phyloP scores from a whole-genome alignment of 2,329 filamentous ascomycete genomes.

The Verticillium albo-atrum region DNA sequence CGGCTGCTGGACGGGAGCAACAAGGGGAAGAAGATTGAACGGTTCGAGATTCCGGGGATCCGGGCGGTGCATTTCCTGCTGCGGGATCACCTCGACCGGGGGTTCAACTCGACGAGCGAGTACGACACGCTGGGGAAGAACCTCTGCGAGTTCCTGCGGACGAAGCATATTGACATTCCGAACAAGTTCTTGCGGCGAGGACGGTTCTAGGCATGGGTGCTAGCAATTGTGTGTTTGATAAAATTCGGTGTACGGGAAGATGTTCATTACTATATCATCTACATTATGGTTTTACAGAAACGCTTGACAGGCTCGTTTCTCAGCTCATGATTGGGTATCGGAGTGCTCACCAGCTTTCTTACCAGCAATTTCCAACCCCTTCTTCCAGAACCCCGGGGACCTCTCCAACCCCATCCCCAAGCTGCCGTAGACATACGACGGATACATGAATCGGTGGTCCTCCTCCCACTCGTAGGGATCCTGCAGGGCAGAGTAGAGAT shows the following conservation, averaged over 20 bases:
- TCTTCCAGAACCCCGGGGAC: background rate
- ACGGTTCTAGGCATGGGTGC: slow-evolving; percentile 15
- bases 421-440: background rate
- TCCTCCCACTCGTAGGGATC: background rate
- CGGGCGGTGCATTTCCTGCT: slow-evolving; percentile 11
- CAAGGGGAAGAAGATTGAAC: slow-evolving; percentile 24
- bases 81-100: slow-evolving; percentile 7
- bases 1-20: slow-evolving; percentile 15
- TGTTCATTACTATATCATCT: too few relatives aligned
- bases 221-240: too few relatives aligned
- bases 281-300: too few relatives aligned
- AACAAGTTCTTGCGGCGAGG: slow-evolving; percentile 36
- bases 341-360: background rate
- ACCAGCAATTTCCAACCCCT: background rate
- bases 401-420: background rate
- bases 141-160: slow-evolving; percentile 37
- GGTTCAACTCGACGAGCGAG: slow-evolving; percentile 9
- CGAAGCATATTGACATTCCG: slow-evolving; percentile 39
- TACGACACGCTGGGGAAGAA: slow-evolving; percentile 44
- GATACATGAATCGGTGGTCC: background rate
- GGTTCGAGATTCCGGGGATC: slow-evolving; percentile 34
- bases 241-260: too few relatives aligned
- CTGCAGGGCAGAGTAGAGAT: background rate
- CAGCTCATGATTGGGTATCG: too few relatives aligned
- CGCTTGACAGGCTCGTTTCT: too few relatives aligned